Evolutionary conservation across 805 yeast species (phyloP).

Genomic region (Kluyveromyces dobzhanskii): DNA sequence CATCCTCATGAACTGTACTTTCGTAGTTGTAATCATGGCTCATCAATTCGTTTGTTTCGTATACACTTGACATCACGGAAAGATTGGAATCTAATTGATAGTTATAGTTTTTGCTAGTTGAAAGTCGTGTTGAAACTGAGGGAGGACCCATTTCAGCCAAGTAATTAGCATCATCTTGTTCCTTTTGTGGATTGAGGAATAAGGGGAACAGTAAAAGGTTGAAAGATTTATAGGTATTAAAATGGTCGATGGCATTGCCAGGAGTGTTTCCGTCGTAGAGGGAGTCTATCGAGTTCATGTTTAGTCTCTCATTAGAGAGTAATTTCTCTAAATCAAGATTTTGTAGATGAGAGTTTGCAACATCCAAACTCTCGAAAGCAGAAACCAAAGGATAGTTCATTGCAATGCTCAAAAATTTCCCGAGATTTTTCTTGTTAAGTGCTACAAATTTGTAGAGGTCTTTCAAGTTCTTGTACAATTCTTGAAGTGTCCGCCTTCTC

Average conservation of each 20-base stretch:
- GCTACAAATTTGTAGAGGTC: slow-evolving; percentile 9
- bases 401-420: slow-evolving; percentile 15
- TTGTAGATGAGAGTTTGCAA: slow-evolving; percentile 19
- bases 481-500: slow-evolving; percentile 8
- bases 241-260: slow-evolving; percentile 6
- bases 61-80: slow-evolving; percentile 7
- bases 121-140: background rate
- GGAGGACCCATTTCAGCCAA: slow-evolving; percentile 4
- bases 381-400: slow-evolving; percentile 17
- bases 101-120: background rate
- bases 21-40: background rate
- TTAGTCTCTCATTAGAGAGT: background rate
- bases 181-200: slow-evolving; percentile 7
- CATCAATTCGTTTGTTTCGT: slow-evolving; percentile 5
- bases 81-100: slow-evolving; percentile 2
- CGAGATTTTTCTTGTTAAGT: slow-evolving; percentile 12
- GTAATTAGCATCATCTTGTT: background rate
- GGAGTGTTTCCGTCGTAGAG: background rate
- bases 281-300: slow-evolving; percentile 1
- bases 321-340: slow-evolving; percentile 11
- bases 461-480: slow-evolving; percentile 7
- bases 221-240: slow-evolving; percentile 10
- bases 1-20: slow-evolving; percentile 3
- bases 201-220: slow-evolving; percentile 12
- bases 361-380: slow-evolving; percentile 7